A percentile compares a stretch with the other conserved stretches of the same genome.
Conservation (phyloP, 2,329 filamentous ascomycete genomes). For the Didymellaceae sp. region DNA sequence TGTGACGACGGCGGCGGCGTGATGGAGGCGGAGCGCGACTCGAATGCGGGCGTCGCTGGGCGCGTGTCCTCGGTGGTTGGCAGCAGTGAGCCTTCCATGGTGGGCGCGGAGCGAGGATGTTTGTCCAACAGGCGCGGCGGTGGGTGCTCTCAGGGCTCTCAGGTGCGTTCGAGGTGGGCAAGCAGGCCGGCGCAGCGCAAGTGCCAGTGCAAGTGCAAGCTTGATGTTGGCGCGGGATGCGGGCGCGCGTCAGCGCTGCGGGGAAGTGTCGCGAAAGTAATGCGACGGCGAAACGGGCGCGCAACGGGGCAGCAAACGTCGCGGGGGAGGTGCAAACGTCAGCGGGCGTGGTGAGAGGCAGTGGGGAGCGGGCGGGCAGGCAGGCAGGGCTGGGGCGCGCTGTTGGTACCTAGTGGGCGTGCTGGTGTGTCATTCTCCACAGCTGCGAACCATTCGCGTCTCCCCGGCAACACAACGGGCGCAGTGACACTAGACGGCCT, state of each 20-base stretch:
- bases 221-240: slow-evolving; percentile 3
- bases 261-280: slow-evolving; percentile 22
- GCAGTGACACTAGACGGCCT: slow-evolving; percentile 11
- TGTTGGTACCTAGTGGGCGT: not conserved
- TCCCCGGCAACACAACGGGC: slow-evolving; percentile 6
- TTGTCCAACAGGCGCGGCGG: not conserved
- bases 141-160: too few species aligned
- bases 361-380: slow-evolving; percentile 9
- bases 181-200: not conserved
- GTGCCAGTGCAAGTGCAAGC: not conserved
- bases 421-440: slow-evolving; percentile 1
- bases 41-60: slow-evolving; percentile 34
- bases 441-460: slow-evolving; percentile 6
- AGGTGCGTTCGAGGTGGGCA: too few species aligned
- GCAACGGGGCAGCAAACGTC: not conserved
- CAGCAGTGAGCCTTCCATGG: slow-evolving; percentile 35
- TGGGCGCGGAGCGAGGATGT: not conserved
- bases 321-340: not conserved
- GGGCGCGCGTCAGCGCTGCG: slow-evolving; percentile 23
- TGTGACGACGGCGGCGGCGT: slow-evolving; percentile 71
- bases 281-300: slow-evolving; percentile 13
- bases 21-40: slow-evolving; percentile 53
- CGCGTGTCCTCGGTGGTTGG: slow-evolving; percentile 40
- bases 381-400: not conserved
- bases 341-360: not conserved